These are phyloP conservation scores for Candida michaelii DNA, from an alignment of 805 yeast genomes.

Conservation along the genomic window DNA sequence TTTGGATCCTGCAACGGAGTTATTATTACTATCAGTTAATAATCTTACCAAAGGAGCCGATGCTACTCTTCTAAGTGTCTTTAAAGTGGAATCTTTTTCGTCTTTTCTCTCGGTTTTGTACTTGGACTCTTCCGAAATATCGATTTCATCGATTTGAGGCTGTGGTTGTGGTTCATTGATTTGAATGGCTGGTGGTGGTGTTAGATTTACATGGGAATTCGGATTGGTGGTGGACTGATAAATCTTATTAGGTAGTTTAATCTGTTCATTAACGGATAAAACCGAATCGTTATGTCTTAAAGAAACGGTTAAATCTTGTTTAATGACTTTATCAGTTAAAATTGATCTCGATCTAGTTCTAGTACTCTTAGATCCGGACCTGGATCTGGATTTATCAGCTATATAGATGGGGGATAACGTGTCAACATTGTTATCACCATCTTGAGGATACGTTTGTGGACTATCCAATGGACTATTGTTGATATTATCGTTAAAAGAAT, in stretches of 20 bases:
- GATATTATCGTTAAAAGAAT: background rate
- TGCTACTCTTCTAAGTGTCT: constrained; percentile 65
- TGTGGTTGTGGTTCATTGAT: background rate
- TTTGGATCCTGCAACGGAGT: constrained; percentile 8
- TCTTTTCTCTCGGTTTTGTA: background rate
- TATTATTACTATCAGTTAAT: constrained; percentile 22
- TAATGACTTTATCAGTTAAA: constrained; percentile 11
- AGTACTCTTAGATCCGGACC: constrained; percentile 2
- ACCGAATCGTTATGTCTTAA: constrained; percentile 42
- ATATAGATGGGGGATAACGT: constrained; percentile 2
- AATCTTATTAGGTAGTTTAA: constrained; percentile 12
- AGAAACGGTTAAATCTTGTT: constrained; percentile 29
- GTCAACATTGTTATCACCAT: background rate
- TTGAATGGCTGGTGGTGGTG: background rate
- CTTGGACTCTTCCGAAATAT: background rate
- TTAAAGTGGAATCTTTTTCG: constrained; percentile 11
- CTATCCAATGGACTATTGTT: background rate
- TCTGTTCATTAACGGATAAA: constrained; percentile 19
- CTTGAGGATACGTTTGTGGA: constrained; percentile 1
- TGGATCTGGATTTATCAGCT: constrained; percentile 8
- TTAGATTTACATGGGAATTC: constrained; percentile 6
- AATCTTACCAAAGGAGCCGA: constrained; percentile 70
- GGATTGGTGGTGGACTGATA: constrained; percentile 3
- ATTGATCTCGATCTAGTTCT: constrained; percentile 9
- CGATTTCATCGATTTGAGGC: background rate